Conservation (phyloP, 306 rosid species). For the Glycine soja region DNA sequence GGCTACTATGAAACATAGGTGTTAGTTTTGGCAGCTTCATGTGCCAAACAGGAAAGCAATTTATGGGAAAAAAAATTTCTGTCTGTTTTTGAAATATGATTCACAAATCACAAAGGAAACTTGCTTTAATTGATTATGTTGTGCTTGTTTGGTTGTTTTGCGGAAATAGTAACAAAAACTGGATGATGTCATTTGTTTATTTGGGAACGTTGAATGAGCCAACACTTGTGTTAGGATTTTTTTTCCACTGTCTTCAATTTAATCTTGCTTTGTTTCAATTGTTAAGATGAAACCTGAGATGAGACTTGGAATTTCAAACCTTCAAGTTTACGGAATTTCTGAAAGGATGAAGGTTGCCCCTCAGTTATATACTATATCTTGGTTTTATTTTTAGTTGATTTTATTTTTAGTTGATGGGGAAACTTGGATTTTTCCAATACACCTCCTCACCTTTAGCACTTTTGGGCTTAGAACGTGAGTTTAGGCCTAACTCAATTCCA, state of each 20-base stretch:
- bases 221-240: constrained; percentile 6
- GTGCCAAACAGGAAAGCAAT: background rate
- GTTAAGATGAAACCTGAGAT: constrained; percentile 22
- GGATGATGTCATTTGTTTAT: background rate
- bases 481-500: too few relatives aligned
- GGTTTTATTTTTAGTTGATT: too few relatives aligned
- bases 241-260: constrained; percentile 24
- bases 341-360: too few relatives aligned
- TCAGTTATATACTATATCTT: too few relatives aligned
- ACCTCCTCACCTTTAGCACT: too few relatives aligned
- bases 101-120: background rate
- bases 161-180: background rate
- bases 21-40: constrained; percentile 8
- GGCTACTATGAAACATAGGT: background rate
- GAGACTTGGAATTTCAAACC: too few relatives aligned
- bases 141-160: constrained; percentile 15
- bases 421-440: too few relatives aligned
- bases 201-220: constrained; percentile 30
- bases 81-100: constrained; percentile 28
- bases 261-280: constrained; percentile 32
- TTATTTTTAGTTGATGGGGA: too few relatives aligned
- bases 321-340: too few relatives aligned
- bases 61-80: background rate
- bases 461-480: too few relatives aligned
- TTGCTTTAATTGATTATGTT: constrained; percentile 37